A percentile compares a stretch with the other conserved stretches of the same genome.
Conservation (phyloP, 306 rosid species). For the barrel medic (Medicago truncatula) region MtrunA17r5.0-ANR NC_053044.1:48935001-48935500, state of each 20-base stretch:
- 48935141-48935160: conserved; percentile 57
- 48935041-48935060: too few relatives aligned
- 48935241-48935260: conserved; percentile 25
- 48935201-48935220: conserved; percentile 36
- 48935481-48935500: neutral
- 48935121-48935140: conserved; percentile 51
- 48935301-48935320: neutral
- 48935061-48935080: too few relatives aligned
- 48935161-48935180: conserved; percentile 61
- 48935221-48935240: conserved; percentile 29
- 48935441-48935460: neutral
- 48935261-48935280: conserved; percentile 6
- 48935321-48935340: neutral
- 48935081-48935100: neutral
- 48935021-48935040: too few relatives aligned
- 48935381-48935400: neutral
- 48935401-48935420: neutral
- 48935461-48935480: neutral
- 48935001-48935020: too few relatives aligned
- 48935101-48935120: conserved; percentile 12
- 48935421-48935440: too few relatives aligned
- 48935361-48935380: neutral
- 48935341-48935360: neutral
- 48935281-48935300: neutral
- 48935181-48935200: conserved; percentile 37